Conservation (phyloP, 1,284 basidiomycete genomes). For the Crepidotus sp. region DNA sequence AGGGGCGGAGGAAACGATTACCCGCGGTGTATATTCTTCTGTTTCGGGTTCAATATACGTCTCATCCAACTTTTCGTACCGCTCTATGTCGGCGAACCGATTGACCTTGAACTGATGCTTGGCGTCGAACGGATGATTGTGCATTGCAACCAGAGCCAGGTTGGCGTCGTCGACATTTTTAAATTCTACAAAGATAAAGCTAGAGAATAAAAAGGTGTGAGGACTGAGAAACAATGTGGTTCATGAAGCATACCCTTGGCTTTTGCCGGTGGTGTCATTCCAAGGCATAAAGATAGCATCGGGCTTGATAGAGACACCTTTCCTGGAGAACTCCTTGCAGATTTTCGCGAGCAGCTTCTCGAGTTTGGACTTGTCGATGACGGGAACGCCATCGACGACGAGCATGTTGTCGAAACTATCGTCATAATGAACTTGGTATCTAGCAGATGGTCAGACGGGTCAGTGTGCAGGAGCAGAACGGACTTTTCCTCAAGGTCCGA, state of each 20-base stretch:
- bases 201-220: constrained; percentile 25
- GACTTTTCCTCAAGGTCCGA: constrained; percentile 92
- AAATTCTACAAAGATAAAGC: constrained; percentile 89
- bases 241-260: constrained; percentile 61
- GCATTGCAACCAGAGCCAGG: constrained; percentile 71
- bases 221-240: background rate
- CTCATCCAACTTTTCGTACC: constrained; percentile 75
- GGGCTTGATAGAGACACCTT: constrained; percentile 68
- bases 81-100: constrained; percentile 90
- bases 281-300: constrained; percentile 80
- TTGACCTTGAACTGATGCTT: constrained; percentile 89
- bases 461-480: constrained; percentile 33
- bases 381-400: constrained; percentile 79
- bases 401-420: constrained; percentile 83
- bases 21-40: constrained; percentile 79
- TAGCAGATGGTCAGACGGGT: constrained; percentile 24
- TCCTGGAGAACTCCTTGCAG: constrained; percentile 75
- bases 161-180: constrained; percentile 75
- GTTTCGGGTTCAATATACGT: constrained; percentile 73
- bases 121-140: constrained; percentile 86
- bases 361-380: constrained; percentile 77
- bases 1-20: constrained; percentile 26
- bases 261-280: constrained; percentile 71
- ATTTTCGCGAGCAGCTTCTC: constrained; percentile 73
- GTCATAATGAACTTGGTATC: constrained; percentile 73